phyloP scores from a whole-genome alignment of 2,329 filamentous ascomycete species.

The Xylaria arbuscula region DNA sequence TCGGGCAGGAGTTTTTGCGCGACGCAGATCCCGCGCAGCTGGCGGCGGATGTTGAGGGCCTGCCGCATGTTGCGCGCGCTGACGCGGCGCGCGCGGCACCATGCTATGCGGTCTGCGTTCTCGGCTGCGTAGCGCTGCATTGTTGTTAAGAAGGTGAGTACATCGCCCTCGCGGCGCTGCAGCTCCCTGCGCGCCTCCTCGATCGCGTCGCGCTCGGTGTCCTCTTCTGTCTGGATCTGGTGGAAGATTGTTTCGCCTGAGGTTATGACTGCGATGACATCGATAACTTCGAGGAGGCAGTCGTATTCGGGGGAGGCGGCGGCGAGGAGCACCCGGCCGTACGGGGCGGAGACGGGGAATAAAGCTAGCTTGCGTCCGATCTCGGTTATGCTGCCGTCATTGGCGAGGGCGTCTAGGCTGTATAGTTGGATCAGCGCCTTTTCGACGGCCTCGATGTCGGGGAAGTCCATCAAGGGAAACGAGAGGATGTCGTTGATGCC shows the following conservation, averaged over 20 bases:
- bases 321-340: constrained; percentile 85
- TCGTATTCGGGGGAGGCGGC: constrained; percentile 76
- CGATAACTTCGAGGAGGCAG: constrained; percentile 84
- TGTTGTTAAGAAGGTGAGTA: constrained; percentile 72
- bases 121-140: constrained; percentile 71
- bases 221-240: constrained; percentile 57
- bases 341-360: constrained; percentile 83
- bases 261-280: constrained; percentile 77
- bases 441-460: constrained; percentile 80
- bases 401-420: constrained; percentile 78
- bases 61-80: constrained; percentile 71
- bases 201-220: constrained; percentile 45
- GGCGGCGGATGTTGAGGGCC: constrained; percentile 70
- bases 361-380: constrained; percentile 81
- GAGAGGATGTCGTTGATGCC: constrained; percentile 82
- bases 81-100: constrained; percentile 69
- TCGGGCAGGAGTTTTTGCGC: constrained; percentile 63
- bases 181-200: constrained; percentile 67
- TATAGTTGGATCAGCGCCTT: constrained; percentile 85
- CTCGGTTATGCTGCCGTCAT: constrained; percentile 77
- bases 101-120: constrained; percentile 64
- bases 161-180: constrained; percentile 70
- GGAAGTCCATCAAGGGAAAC: constrained; percentile 88
- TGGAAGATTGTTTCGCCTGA: constrained; percentile 72
- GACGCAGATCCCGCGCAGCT: constrained; percentile 67